Percentiles rank a stretch among this genome's conserved stretches.
These are phyloP conservation scores for Gnomoniopsis sp. DNA, from an alignment of 2,329 filamentous ascomycete genomes.

Conservation along the genomic window DNA sequence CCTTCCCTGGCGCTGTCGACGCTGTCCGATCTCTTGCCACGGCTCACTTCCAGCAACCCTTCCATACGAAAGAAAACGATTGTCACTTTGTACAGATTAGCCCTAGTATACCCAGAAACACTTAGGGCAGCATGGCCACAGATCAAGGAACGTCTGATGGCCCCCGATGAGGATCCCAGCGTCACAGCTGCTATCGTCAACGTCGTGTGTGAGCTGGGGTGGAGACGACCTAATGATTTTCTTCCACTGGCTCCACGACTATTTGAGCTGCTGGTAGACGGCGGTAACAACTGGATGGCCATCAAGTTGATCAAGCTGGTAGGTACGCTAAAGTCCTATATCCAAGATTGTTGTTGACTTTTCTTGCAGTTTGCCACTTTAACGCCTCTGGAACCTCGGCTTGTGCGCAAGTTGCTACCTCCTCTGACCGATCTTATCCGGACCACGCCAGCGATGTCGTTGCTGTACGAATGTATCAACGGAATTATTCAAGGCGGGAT, in stretches of 20 bases:
- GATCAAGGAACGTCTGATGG: conserved; percentile 90
- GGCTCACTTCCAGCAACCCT: conserved; percentile 80
- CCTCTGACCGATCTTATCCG: conserved; percentile 90
- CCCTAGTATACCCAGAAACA: conserved; percentile 94
- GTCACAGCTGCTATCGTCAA: conserved; percentile 96
- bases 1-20: conserved; percentile 88
- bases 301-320: conserved; percentile 98
- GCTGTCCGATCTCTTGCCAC: conserved; percentile 79
- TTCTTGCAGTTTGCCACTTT: conserved; percentile 79
- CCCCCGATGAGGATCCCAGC: conserved; percentile 83
- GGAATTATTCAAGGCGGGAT: conserved; percentile 97
- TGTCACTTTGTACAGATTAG: conserved; percentile 88
- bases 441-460: conserved; percentile 95
- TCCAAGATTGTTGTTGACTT: conserved; percentile 6
- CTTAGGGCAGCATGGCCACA: conserved; percentile 92
- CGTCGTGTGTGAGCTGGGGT: conserved; percentile 92
- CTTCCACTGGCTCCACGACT: conserved; percentile 85
- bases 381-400: conserved; percentile 84
- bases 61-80: conserved; percentile 93
- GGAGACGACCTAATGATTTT: conserved; percentile 91
- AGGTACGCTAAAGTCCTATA: conserved; percentile 29
- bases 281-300: conserved; percentile 99
- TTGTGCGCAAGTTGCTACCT: conserved; percentile 87
- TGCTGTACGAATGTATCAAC: conserved; percentile 97
- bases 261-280: conserved; percentile 87